Percentiles rank a stretch among this genome's conserved stretches.
Evolutionary conservation across 2,329 filamentous ascomycete genomes (phyloP).

Genomic region (Thyridium curvatum): DNA sequence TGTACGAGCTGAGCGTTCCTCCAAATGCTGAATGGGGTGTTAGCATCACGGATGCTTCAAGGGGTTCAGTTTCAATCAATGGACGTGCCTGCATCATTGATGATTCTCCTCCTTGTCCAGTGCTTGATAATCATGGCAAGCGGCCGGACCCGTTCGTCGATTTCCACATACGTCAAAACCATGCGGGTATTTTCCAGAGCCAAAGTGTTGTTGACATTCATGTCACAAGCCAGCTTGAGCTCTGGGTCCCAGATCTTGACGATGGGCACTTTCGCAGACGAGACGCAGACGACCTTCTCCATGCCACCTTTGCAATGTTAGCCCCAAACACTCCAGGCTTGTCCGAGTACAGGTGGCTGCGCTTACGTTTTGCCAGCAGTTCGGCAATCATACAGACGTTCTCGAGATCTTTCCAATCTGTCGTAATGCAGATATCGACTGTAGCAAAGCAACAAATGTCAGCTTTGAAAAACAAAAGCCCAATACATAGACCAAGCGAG

Average conservation of each 20-base stretch:
- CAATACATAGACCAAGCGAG: too few species aligned
- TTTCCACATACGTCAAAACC: conserved; percentile 94
- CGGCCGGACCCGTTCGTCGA: conserved; percentile 83
- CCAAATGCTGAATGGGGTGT: conserved; percentile 61
- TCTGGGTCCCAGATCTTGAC: conserved; percentile 99
- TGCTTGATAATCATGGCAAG: conserved; percentile 96
- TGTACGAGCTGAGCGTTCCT: conserved; percentile 94
- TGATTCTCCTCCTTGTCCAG: conserved; percentile 86
- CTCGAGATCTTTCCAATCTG: conserved; percentile 79
- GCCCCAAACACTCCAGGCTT: not conserved
- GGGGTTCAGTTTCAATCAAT: too few species aligned
- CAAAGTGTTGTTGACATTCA: conserved; percentile 97
- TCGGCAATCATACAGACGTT: conserved; percentile 87
- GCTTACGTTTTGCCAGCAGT: conserved; percentile 76
- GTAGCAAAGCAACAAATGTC: not conserved
- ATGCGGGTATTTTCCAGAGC: conserved; percentile 95
- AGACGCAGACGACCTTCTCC: conserved; percentile 92
- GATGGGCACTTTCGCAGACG: conserved; percentile 92
- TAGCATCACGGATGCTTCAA: not conserved
- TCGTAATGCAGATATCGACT: conserved; percentile 99
- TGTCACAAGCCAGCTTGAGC: conserved; percentile 81
- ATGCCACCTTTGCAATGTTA: conserved; percentile 69
- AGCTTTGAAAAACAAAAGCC: too few species aligned
- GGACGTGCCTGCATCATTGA: conserved; percentile 92
- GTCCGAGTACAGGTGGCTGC: not conserved